Conservation (phyloP, 2,329 filamentous ascomycete species). For the Botryosphaeria dothidea region DNA sequence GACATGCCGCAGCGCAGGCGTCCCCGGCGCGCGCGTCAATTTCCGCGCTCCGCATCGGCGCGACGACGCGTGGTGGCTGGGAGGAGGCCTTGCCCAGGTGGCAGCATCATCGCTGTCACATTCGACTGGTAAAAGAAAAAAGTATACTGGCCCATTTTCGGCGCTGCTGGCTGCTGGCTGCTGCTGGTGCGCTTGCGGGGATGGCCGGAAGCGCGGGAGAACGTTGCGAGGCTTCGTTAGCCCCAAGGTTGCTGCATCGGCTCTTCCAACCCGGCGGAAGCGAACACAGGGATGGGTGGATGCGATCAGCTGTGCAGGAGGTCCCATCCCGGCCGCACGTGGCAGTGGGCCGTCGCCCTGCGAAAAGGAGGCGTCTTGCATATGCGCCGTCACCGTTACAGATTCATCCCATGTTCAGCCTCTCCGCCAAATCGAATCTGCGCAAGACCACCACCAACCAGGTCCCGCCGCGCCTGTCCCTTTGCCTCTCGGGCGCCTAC, state of each 20-base stretch:
- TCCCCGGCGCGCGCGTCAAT: background rate
- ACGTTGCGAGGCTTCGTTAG: constrained; percentile 29
- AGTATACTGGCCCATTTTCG: background rate
- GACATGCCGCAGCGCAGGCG: background rate
- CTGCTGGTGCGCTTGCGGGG: constrained; percentile 33
- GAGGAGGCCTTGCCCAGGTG: background rate
- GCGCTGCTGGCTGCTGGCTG: background rate
- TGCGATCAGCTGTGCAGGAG: constrained; percentile 31
- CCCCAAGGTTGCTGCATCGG: constrained; percentile 31
- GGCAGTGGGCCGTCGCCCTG: constrained; percentile 23
- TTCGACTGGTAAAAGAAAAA: background rate
- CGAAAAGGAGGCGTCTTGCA: constrained; percentile 21
- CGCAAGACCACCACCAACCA: background rate
- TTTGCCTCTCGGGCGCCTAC: background rate
- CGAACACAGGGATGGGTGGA: constrained; percentile 33
- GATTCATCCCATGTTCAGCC: constrained; percentile 18
- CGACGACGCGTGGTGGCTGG: constrained; percentile 1
- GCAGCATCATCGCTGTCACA: background rate
- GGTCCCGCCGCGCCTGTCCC: background rate
- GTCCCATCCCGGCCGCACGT: constrained; percentile 36
- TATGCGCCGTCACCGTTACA: constrained; percentile 20
- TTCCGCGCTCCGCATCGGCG: background rate
- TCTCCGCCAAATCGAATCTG: constrained; percentile 5
- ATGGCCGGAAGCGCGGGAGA: constrained; percentile 37
- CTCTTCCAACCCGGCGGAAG: constrained; percentile 37